Base-by-base conservation (phyloP, 768 basidiomycete species). In the Mrakia frigida region DNA sequence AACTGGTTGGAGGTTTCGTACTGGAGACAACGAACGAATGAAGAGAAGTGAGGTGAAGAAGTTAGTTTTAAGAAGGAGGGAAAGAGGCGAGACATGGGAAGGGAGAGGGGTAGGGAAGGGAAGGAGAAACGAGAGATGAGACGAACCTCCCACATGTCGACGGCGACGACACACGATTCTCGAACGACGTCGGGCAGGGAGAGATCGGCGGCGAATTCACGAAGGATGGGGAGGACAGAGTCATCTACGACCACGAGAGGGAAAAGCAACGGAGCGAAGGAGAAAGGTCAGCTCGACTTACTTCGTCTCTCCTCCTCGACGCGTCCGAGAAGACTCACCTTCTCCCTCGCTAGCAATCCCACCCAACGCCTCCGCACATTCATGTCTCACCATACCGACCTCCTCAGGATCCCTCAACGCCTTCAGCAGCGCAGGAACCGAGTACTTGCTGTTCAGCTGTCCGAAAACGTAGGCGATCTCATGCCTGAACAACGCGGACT, bases 401-500 rank as follows among this genome's bases (percentile, higher is more conserved):
- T 98, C 97, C 1, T 84, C 81, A 2, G 82, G 74, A 79, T 94
- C 85, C 79, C 88, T 86, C n/a, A 99, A 86, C 39, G 96, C 92
- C 53, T 87, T 84, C 50, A 98, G 82, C 43, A 99, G 86, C 0
- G 92, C 87, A 14, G 95, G 94, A 31, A 98, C 91, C 0, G 94
- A 91, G 82, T 94, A 90, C 7, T 90, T 86, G 1, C 93, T 94
- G 70, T 93, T 88, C 60, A 99, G 87, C 85, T 99, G 97, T 18
- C 97, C 97, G 81, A 98, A 98, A 63, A 99, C 91, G 83, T 98
- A 99, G 1, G 97, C 97, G 67, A 99, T 93, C 83, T 99, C 97
- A 83, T 99, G 97, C 79, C 95, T 96, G 90, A 99, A 98, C 33
- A 99, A 86, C 2, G 91, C 93, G 79, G 91, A 93, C 72, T 90